phyloP scores from a whole-genome alignment of 768 basidiomycete genomes.

The Amanita pallidorosea region DNA sequence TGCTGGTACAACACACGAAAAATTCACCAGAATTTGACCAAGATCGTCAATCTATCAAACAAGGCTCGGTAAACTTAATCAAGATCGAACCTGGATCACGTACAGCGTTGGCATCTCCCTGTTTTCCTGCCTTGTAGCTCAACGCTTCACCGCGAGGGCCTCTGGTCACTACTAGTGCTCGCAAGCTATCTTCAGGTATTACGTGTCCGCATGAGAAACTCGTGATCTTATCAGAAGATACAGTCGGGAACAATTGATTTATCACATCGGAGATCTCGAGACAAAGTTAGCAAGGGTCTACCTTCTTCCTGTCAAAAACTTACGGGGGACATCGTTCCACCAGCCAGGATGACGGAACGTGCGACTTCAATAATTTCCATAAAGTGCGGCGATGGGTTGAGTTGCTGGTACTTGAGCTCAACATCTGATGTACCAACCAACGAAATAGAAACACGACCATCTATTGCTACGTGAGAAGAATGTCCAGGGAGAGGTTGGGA shows the following conservation, averaged over 20 bases:
- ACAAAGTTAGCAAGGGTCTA: background rate
- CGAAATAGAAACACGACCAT: conserved; percentile 66
- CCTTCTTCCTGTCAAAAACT: conserved; percentile 9
- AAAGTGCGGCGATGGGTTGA: conserved; percentile 87
- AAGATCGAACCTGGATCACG: conserved; percentile 14
- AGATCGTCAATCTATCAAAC: conserved; percentile 62
- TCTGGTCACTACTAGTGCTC: conserved; percentile 59
- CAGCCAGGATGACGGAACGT: conserved; percentile 81
- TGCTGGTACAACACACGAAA: conserved; percentile 65
- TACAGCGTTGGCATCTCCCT: conserved; percentile 56
- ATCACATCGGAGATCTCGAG: conserved; percentile 78
- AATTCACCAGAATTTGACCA: conserved; percentile 76
- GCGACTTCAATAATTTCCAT: conserved; percentile 74
- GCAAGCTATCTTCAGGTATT: conserved; percentile 71
- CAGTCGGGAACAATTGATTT: conserved; percentile 63
- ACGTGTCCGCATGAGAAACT: conserved; percentile 91
- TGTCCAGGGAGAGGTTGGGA: background rate
- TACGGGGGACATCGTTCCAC: conserved; percentile 99
- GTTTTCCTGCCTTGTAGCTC: conserved; percentile 73
- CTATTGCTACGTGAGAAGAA: conserved; percentile 23
- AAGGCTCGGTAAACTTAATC: background rate
- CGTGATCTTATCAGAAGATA: conserved; percentile 51
- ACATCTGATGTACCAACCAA: conserved; percentile 31
- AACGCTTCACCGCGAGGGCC: conserved; percentile 68
- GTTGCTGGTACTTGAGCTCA: conserved; percentile 80